phyloP scores from a whole-genome alignment of 768 basidiomycete genomes.

The Serpula lacrymans region DNA sequence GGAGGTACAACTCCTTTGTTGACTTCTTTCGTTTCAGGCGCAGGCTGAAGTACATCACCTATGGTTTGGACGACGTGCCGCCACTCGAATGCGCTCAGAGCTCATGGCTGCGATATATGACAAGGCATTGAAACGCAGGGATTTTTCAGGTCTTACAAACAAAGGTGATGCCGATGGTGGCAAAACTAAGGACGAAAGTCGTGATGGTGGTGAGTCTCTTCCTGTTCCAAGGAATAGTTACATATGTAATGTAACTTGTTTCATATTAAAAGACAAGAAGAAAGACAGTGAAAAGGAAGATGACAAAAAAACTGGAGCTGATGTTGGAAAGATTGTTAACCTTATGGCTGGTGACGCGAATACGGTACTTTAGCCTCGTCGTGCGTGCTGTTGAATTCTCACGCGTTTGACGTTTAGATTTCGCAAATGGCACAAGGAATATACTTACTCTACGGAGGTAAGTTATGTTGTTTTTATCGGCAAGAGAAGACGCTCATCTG shows the following conservation, averaged over 20 bases:
- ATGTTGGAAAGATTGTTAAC: slow-evolving; percentile 81
- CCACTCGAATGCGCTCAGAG: slow-evolving; percentile 41
- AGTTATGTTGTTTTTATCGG: slow-evolving; percentile 8
- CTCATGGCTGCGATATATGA: slow-evolving; percentile 53
- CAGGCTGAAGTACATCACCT: slow-evolving; percentile 38
- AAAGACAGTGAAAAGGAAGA: slow-evolving; percentile 10
- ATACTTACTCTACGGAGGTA: slow-evolving; percentile 62
- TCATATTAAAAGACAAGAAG: no score
- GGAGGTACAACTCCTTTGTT: not conserved
- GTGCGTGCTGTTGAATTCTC: not conserved
- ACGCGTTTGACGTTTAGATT: slow-evolving; percentile 26
- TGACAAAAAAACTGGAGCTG: slow-evolving; percentile 65
- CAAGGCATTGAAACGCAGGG: slow-evolving; percentile 58
- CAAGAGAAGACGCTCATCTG: not conserved
- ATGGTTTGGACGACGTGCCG: slow-evolving; percentile 44
- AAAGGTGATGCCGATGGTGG: no score
- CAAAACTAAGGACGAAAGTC: slow-evolving; percentile 13
- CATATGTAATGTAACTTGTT: no score
- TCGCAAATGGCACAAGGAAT: slow-evolving; percentile 44
- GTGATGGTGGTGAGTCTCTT: slow-evolving; percentile 52
- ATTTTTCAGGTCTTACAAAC: slow-evolving; percentile 68
- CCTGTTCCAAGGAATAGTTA: slow-evolving; percentile 39
- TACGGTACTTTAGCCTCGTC: slow-evolving; percentile 6
- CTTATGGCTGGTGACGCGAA: slow-evolving; percentile 76
- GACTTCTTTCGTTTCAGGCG: slow-evolving; percentile 12